phyloP scores from a whole-genome alignment of 306 rosid genomes.

The Cicer chorassanicum region DNA sequence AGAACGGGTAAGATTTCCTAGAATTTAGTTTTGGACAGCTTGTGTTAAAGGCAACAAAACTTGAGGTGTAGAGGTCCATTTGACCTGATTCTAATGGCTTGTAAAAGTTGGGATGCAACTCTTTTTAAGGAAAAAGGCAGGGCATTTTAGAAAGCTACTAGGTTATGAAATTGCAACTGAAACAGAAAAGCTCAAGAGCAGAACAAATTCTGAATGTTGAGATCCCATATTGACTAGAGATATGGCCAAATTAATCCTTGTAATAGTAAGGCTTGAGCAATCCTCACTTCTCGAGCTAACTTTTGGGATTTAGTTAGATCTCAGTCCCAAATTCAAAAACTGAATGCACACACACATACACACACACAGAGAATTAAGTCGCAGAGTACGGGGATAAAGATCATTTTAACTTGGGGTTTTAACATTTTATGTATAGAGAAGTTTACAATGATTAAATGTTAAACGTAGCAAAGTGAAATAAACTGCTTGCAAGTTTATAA shows the following conservation, averaged over 20 bases:
- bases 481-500: no score
- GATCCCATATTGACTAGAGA: not conserved
- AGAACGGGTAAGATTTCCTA: not conserved
- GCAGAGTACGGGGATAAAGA: not conserved
- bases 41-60: no score
- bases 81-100: not conserved
- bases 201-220: not conserved
- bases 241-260: not conserved
- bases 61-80: not conserved
- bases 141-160: not conserved
- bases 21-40: not conserved
- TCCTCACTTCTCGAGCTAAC: no score
- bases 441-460: no score
- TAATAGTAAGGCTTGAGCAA: not conserved
- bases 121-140: not conserved
- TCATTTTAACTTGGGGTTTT: not conserved
- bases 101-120: slow-evolving; percentile 14
- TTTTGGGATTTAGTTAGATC: no score
- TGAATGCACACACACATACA: no score
- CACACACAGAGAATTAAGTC: no score
- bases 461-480: no score
- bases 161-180: not conserved
- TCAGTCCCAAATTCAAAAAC: no score
- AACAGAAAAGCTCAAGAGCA: not conserved
- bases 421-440: not conserved